Evolutionary conservation across 176 grass and related monocot species (phyloP).

Genomic region (Oryza meridionalis): DNA sequence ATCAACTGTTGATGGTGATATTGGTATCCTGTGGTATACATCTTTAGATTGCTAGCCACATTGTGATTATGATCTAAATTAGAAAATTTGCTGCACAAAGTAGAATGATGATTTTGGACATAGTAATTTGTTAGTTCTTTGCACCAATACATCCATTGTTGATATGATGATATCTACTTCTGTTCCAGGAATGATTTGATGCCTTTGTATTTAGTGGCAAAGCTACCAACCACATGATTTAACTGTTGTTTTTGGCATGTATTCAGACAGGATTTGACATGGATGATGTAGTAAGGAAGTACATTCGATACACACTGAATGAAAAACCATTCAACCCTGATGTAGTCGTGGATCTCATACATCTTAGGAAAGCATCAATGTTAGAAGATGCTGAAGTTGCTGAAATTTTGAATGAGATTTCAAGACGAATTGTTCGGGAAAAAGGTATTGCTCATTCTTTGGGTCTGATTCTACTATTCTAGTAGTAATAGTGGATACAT

Average conservation of each 20-base stretch:
- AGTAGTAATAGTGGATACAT: background rate
- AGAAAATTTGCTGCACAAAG: constrained; percentile 1
- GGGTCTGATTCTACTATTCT: constrained; percentile 29
- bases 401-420: constrained; percentile 90
- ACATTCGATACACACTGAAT: constrained; percentile 92
- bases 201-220: background rate
- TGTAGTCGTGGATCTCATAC: constrained; percentile 78
- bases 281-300: constrained; percentile 90
- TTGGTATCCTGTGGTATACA: background rate
- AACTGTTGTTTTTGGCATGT: constrained; percentile 35
- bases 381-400: constrained; percentile 80
- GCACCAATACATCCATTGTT: background rate
- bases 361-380: constrained; percentile 87
- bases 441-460: constrained; percentile 60
- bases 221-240: constrained; percentile 8
- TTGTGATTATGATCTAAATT: background rate
- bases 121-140: constrained; percentile 31
- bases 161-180: constrained; percentile 14
- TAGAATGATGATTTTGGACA: constrained; percentile 25
- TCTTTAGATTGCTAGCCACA: background rate
- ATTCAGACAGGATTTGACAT: constrained; percentile 89
- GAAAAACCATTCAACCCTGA: constrained; percentile 85
- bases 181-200: constrained; percentile 8
- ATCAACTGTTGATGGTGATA: background rate
- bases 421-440: constrained; percentile 84